Evolutionary conservation across 768 basidiomycete species (phyloP).

Genomic region (Amanita brunnescens): DNA sequence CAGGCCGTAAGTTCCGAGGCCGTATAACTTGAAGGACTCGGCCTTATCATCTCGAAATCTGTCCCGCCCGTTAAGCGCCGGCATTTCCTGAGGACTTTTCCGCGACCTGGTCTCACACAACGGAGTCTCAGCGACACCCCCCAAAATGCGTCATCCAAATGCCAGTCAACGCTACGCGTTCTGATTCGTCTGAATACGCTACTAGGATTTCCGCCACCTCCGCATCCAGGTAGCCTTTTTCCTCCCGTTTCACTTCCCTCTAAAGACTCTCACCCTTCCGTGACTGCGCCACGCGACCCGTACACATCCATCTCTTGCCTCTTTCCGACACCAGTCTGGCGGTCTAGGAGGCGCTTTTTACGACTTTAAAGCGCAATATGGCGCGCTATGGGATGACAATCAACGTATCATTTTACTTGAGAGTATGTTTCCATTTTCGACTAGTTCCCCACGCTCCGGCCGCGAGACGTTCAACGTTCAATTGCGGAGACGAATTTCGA

Average conservation of each 20-base stretch:
- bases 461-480: no score
- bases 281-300: constrained; percentile 31
- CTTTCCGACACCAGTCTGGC: constrained; percentile 52
- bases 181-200: constrained; percentile 27
- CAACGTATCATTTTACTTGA: constrained; percentile 58
- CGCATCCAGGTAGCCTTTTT: constrained; percentile 63
- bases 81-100: no score
- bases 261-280: constrained; percentile 2
- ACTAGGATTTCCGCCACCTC: constrained; percentile 53
- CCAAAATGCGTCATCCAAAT: constrained; percentile 38
- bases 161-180: background rate
- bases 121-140: no score
- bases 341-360: constrained; percentile 64
- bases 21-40: no score
- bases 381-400: constrained; percentile 81
- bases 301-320: constrained; percentile 47
- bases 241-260: constrained; percentile 47
- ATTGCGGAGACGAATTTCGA: no score
- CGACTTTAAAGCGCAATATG: constrained; percentile 91
- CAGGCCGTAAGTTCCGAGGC: no score
- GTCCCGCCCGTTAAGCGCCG: no score
- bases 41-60: no score
- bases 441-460: no score
- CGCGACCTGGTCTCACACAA: no score
- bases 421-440: constrained; percentile 60